Evolutionary conservation across 768 basidiomycete species (phyloP).

Genomic region (Lyophyllum shimeji): DNA sequence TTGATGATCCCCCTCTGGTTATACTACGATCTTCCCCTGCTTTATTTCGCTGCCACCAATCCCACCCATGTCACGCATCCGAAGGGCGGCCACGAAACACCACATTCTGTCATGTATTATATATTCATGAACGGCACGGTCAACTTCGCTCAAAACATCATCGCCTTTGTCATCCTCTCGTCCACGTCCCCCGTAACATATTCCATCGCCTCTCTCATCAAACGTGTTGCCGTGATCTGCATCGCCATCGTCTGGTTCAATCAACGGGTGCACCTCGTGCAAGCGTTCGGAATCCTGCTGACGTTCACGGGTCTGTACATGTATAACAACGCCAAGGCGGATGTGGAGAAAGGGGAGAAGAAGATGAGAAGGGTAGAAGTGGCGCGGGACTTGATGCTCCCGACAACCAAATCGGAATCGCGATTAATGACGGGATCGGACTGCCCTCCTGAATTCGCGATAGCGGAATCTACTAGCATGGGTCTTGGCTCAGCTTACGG

Average conservation of each 20-base stretch:
- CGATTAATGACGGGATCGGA: constrained; percentile 45
- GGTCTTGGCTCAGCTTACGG: constrained; percentile 36
- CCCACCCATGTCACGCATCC: constrained; percentile 45
- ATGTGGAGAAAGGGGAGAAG: constrained; percentile 92
- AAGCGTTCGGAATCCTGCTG: constrained; percentile 86
- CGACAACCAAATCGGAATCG: constrained; percentile 63
- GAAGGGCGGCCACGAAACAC: constrained; percentile 40
- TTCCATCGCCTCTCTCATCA: constrained; percentile 96
- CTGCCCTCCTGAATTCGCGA: constrained; percentile 31
- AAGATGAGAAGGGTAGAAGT: constrained; percentile 79
- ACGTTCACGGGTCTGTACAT: constrained; percentile 92
- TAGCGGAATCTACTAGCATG: constrained; percentile 34
- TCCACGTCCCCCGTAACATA: constrained; percentile 98
- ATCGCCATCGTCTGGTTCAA: constrained; percentile 97
- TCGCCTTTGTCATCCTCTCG: constrained; percentile 94
- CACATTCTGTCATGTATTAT: constrained; percentile 74
- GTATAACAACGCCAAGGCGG: constrained; percentile 93
- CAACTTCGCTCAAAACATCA: constrained; percentile 96
- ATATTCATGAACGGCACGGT: constrained; percentile 94
- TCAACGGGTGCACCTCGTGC: constrained; percentile 79
- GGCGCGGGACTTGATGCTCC: constrained; percentile 64
- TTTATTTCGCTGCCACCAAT: constrained; percentile 48
- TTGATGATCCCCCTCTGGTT: constrained; percentile 97
- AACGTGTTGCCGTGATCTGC: constrained; percentile 97
- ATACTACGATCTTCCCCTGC: constrained; percentile 78